Evolutionary conservation across 768 basidiomycete genomes (phyloP).

Genomic region (Mycena leptocephala): DNA sequence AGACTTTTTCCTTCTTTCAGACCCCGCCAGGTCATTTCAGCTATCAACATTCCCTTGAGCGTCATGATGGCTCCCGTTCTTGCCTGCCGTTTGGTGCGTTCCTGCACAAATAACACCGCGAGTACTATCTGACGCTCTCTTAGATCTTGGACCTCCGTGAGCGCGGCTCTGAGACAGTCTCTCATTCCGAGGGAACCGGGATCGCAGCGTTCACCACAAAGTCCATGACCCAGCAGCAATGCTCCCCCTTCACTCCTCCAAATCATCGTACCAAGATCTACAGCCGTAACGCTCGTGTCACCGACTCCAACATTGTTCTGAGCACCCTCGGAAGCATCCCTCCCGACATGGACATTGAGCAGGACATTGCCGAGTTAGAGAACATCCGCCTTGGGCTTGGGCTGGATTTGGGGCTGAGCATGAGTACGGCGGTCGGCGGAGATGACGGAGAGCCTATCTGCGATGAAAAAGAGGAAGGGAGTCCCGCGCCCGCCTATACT

Average conservation of each 20-base stretch:
- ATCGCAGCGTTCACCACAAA: slow-evolving; percentile 79
- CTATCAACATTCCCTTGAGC: slow-evolving; percentile 88
- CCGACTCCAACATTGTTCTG: slow-evolving; percentile 75
- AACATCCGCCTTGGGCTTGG: slow-evolving; percentile 71
- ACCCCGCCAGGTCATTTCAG: slow-evolving; percentile 62
- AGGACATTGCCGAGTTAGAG: slow-evolving; percentile 71
- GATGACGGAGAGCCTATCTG: slow-evolving; percentile 66
- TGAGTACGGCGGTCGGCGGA: slow-evolving; percentile 68
- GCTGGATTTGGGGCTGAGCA: slow-evolving; percentile 62
- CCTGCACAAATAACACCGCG: not conserved
- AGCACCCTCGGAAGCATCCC: slow-evolving; percentile 76
- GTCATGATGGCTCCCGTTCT: slow-evolving; percentile 88
- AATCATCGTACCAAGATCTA: slow-evolving; percentile 61
- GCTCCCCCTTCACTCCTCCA: slow-evolving; percentile 70
- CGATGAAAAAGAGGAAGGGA: slow-evolving; percentile 59
- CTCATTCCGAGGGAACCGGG: slow-evolving; percentile 82
- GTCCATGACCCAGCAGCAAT: slow-evolving; percentile 66
- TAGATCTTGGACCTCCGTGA: slow-evolving; percentile 89
- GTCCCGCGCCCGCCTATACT: slow-evolving; percentile 70
- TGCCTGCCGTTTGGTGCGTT: slow-evolving; percentile 80
- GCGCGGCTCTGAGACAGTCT: slow-evolving; percentile 85
- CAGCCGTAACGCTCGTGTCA: slow-evolving; percentile 65
- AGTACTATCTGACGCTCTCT: slow-evolving; percentile 7
- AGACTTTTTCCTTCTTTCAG: slow-evolving; percentile 17
- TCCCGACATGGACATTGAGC: slow-evolving; percentile 67